phyloP scores from a whole-genome alignment of 2,329 filamentous ascomycete species.

The Fusarium verticillioides region DNA sequence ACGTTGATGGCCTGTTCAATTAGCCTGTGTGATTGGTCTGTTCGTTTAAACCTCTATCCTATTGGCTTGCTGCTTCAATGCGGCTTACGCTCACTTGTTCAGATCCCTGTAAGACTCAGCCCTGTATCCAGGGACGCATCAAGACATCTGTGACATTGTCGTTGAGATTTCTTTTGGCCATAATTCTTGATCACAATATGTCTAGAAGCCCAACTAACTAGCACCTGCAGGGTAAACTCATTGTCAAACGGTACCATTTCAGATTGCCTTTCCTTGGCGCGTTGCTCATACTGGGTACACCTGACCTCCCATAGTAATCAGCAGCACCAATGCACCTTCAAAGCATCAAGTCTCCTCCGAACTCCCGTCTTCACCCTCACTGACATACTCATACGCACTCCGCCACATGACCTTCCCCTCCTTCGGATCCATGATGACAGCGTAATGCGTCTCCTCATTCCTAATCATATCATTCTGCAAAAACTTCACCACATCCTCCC shows the following conservation, averaged over 20 bases:
- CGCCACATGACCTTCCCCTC: slow-evolving; percentile 51
- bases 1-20: not conserved
- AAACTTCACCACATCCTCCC: slow-evolving; percentile 41
- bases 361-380: not conserved
- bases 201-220: not conserved
- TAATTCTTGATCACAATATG: rapidly evolving
- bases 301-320: not conserved
- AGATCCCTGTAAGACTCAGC: not conserved
- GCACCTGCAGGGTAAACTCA: rapidly evolving
- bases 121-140: not conserved
- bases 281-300: rapidly evolving
- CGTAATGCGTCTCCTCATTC: slow-evolving; percentile 49
- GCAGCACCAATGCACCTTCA: rapidly evolving
- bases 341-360: not conserved
- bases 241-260: rapidly evolving
- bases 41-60: not conserved
- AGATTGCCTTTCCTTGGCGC: not conserved
- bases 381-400: not conserved
- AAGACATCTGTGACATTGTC: not conserved
- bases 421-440: slow-evolving; percentile 58
- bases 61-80: not conserved
- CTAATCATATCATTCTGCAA: slow-evolving; percentile 41
- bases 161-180: not conserved
- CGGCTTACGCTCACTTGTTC: not conserved
- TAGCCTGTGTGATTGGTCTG: not conserved